Base-by-base conservation (phyloP, 768 basidiomycete genomes). In the Boletellus sp. region DNA sequence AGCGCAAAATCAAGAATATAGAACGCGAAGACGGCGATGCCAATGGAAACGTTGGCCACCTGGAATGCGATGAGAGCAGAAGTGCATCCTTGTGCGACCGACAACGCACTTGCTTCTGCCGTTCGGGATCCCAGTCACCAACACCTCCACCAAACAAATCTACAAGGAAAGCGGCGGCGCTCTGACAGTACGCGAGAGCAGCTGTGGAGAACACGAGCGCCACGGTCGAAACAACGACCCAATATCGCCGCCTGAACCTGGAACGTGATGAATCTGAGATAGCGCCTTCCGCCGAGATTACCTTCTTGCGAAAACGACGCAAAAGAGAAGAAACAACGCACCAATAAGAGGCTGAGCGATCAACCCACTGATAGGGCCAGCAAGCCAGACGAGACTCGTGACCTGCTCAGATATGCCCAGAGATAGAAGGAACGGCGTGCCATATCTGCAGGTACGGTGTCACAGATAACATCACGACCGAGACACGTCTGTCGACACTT, bases 281-380 rank as follows among this genome's bases (percentile, higher is more conserved):
- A 12, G 96, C 94, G 54, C 94, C 92, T 94, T 53, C 19, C 23
- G 23, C 17, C 47, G 47, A 47, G 22, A 45, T 58, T 16, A 54
- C 24, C 48, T 19, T 22, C 46, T 33, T 23, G 41, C 39, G 17
- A 38, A 24, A 46, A 38, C 20, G 31, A 28, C 44, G 12, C 48
- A 43, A 36, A 47, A 24, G 35, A 24, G 9, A 50, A 15, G 31
- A 16, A 17, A 36, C 16, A 15, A 50, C 50, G 38, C n/a, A 91
- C 95, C 96, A 59, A 99, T 96, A 48, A 98, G 77, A n/a, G 96
- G 96, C 66, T 99, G 96, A 5, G 94, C 94, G 44, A 99, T 74
- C 40, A 99, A 75, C 15, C 96, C 96, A 54, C 90, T 93, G 52
- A 99, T 91, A 5, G 96, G 96, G 10, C 95, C 90, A 49, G 89